phyloP scores from a whole-genome alignment of 306 rosid genomes.

The cucumber (Cucumis sativus) region DNA sequence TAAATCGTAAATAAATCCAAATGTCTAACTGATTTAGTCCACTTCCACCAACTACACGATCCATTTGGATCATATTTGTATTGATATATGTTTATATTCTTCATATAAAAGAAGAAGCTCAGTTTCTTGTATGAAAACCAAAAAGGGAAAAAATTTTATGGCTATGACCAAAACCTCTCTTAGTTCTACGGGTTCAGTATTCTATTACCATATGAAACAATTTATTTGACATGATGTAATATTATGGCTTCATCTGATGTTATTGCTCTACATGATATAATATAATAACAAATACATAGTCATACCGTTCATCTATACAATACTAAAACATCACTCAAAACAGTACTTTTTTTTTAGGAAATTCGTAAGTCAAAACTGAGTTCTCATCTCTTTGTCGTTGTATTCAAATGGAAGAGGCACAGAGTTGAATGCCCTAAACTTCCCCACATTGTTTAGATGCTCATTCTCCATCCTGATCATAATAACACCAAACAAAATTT shows the following conservation, averaged over 20 bases:
- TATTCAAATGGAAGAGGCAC: constrained; percentile 59
- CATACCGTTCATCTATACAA: not conserved
- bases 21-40: no score
- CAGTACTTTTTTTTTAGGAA: not conserved
- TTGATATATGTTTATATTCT: no score
- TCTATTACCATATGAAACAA: not conserved
- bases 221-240: not conserved
- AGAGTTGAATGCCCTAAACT: constrained; percentile 57
- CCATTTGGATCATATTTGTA: no score
- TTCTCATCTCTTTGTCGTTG: constrained; percentile 7
- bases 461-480: constrained; percentile 45
- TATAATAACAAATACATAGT: no score
- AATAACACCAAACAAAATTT: not conserved
- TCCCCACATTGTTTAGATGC: constrained; percentile 66
- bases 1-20: no score
- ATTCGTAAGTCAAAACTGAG: not conserved
- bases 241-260: not conserved
- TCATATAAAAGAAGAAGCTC: no score
- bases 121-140: no score
- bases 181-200: not conserved
- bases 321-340: not conserved
- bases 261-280: no score
- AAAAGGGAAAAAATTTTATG: no score
- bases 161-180: no score
- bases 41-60: no score